A percentile compares a stretch with the other conserved stretches of the same genome.
Evolutionary conservation across 1,139 yeast genomes (phyloP).

Genomic region (Yamadazyma songkhlaensis): DNA sequence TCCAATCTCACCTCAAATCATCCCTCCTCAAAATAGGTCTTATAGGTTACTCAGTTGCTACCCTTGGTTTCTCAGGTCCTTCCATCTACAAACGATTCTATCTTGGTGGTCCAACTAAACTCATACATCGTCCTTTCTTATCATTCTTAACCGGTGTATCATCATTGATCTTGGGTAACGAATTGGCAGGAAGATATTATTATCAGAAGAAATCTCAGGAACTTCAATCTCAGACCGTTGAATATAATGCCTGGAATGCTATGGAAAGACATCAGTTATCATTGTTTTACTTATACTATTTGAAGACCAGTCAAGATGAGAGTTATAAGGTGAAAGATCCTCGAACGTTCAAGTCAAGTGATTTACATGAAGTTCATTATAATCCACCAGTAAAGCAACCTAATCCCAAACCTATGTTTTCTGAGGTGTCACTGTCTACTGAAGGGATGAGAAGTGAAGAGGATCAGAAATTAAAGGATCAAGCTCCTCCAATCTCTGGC

Average conservation of each 20-base stretch:
- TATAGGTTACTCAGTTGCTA: slow-evolving; percentile 25
- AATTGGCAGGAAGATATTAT: slow-evolving; percentile 22
- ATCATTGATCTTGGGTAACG: slow-evolving; percentile 25
- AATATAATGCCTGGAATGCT: slow-evolving; percentile 33
- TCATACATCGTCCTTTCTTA: slow-evolving; percentile 29
- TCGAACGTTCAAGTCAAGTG: slow-evolving; percentile 23
- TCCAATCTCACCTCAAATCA: slow-evolving; percentile 29
- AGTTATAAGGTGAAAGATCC: slow-evolving; percentile 38
- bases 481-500: too few species aligned
- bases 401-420: slow-evolving; percentile 6
- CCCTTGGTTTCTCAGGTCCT: slow-evolving; percentile 25
- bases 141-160: slow-evolving; percentile 33
- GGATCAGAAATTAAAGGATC: too few species aligned
- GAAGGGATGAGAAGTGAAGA: too few species aligned
- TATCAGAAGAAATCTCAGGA: slow-evolving; percentile 19
- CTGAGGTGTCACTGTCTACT: too few species aligned
- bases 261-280: slow-evolving; percentile 39
- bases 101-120: slow-evolving; percentile 5
- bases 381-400: slow-evolving; percentile 16
- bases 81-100: slow-evolving; percentile 19
- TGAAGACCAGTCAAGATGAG: slow-evolving; percentile 33
- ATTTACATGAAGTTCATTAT: slow-evolving; percentile 27
- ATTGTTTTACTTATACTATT: slow-evolving; percentile 35
- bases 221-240: slow-evolving; percentile 5
- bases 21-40: slow-evolving; percentile 26